phyloP scores from a whole-genome alignment of 2,329 filamentous ascomycete species.

The Metarhizium sp. region DNA sequence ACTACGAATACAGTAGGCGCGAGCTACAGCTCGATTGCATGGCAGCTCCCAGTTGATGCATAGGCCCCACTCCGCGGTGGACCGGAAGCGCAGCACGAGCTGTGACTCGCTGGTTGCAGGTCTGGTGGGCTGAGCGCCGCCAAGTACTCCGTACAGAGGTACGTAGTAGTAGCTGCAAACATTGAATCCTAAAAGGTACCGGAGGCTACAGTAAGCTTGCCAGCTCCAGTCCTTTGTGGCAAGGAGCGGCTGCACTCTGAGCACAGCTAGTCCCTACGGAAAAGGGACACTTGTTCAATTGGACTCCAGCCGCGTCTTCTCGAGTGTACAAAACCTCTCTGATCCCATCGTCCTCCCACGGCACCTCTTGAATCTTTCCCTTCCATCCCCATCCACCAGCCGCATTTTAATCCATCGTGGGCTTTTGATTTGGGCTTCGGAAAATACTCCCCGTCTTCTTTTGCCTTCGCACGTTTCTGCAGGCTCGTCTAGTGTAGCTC shows the following conservation, averaged over 20 bases:
- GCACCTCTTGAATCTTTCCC: slow-evolving; percentile 10
- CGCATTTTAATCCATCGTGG: slow-evolving; percentile 6
- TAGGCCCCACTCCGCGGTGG: too few species aligned
- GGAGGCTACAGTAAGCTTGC: too few species aligned
- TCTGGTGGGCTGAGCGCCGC: too few species aligned
- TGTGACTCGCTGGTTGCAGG: too few species aligned
- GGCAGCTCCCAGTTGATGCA: too few species aligned
- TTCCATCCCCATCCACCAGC: slow-evolving; percentile 5
- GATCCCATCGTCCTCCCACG: slow-evolving; percentile 13
- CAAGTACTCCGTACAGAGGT: not conserved
- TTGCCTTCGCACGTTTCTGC: not conserved
- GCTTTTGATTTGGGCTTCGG: not conserved
- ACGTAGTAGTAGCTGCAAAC: not conserved
- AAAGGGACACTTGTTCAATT: slow-evolving; percentile 38
- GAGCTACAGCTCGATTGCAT: too few species aligned
- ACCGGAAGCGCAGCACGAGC: too few species aligned
- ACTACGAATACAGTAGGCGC: too few species aligned
- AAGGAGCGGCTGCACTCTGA: not conserved
- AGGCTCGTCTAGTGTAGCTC: not conserved
- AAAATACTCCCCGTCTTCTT: not conserved
- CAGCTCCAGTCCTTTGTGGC: not conserved
- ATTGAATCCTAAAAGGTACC: too few species aligned
- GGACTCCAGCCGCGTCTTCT: slow-evolving; percentile 16
- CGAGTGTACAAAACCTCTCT: slow-evolving; percentile 25
- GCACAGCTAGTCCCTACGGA: slow-evolving; percentile 4